Conservation (phyloP, 352 stramenopile species). For the Thraustotheca clavata region DNA sequence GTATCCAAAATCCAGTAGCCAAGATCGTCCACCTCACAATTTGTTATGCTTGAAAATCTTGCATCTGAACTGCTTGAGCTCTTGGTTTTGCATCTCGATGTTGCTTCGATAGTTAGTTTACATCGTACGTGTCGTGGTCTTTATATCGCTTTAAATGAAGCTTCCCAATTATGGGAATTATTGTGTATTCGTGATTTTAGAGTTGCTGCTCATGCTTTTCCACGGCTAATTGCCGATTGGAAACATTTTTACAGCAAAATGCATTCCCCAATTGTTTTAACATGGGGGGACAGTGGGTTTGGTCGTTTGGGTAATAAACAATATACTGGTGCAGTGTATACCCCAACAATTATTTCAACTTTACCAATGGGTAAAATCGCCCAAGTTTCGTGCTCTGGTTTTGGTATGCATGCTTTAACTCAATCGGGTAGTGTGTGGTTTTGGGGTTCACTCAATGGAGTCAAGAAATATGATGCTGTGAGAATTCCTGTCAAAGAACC, state of each 20-base stretch:
- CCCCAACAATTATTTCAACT: background rate
- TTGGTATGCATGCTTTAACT: conserved; percentile 15
- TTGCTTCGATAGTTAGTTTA: background rate
- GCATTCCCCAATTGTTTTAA: conserved; percentile 7
- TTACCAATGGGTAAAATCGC: background rate
- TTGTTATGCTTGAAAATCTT: background rate
- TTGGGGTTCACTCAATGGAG: background rate
- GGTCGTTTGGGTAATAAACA: background rate
- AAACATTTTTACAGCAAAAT: background rate
- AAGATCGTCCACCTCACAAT: no score
- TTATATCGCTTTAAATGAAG: background rate
- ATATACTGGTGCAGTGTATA: background rate
- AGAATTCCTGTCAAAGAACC: background rate
- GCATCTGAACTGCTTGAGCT: background rate
- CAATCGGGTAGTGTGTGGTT: conserved; percentile 13
- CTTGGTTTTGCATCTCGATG: background rate
- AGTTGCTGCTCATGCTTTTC: conserved; percentile 4
- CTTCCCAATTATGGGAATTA: background rate
- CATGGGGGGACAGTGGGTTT: background rate
- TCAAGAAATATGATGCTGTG: no score
- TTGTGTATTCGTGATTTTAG: conserved; percentile 13
- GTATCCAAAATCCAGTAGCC: no score
- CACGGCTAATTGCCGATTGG: background rate
- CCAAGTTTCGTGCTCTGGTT: conserved; percentile 8
- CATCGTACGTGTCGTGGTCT: background rate